These are phyloP conservation scores for Eimeria maxima DNA, from an alignment of 169 alveolate genomes.

Conservation along the genomic window DNA sequence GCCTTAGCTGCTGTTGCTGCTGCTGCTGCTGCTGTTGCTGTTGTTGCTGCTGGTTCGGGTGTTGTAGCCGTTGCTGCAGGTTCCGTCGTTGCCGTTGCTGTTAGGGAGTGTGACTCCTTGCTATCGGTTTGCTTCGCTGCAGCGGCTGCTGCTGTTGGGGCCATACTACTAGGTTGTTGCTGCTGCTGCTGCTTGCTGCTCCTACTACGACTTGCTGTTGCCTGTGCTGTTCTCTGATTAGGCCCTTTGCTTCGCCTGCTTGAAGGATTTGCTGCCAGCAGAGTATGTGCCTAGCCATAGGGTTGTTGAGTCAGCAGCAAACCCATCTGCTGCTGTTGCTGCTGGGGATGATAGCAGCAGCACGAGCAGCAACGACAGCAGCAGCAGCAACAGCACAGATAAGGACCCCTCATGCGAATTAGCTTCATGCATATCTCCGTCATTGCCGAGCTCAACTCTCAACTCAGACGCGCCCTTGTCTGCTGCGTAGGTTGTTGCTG, in stretches of 20 bases:
- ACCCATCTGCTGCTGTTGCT: conserved; percentile 33
- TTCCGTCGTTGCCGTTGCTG: too few relatives aligned
- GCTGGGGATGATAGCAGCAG: not conserved
- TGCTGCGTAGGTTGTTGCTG: conserved; percentile 60
- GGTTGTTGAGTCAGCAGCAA: conserved; percentile 18
- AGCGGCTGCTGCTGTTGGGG: not conserved
- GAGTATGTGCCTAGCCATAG: conserved; percentile 59
- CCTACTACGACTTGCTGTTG: too few relatives aligned
- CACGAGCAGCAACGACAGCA: conserved; percentile 50
- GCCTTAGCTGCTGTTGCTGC: conserved; percentile 38
- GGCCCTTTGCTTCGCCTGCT: conserved; percentile 60
- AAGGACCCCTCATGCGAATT: conserved; percentile 23
- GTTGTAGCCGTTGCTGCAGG: not conserved
- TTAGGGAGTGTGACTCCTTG: not conserved
- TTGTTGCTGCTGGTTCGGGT: conserved; percentile 5
- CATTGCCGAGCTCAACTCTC: conserved; percentile 2
- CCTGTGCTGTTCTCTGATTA: not conserved
- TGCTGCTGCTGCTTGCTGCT: conserved; percentile 52
- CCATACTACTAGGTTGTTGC: not conserved
- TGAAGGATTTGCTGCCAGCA: conserved; percentile 59
- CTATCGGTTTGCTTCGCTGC: not conserved
- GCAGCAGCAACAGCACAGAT: conserved; percentile 31
- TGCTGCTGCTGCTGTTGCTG: not conserved
- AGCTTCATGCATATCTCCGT: not conserved
- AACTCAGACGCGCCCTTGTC: not conserved